Evolutionary conservation across 768 basidiomycete species (phyloP), one percentile per base, ranked within the genome.

Genomic region (Amanita jacksonii): DNA sequence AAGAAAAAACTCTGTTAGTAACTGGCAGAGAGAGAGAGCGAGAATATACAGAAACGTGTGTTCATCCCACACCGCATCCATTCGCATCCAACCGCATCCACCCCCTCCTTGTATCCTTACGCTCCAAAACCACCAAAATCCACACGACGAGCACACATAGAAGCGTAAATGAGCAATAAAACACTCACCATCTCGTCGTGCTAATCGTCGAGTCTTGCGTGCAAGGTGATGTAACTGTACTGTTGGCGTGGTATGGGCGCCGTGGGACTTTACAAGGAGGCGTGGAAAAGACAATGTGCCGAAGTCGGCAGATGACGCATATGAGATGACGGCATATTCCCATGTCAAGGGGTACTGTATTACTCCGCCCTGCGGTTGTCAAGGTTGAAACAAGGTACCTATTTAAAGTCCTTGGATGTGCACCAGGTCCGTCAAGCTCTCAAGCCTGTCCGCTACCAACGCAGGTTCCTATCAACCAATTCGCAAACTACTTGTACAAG

Each of bases 161-260:
- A 41, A 32, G 46, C 20, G 48, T 42, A 49, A 38, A 52, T 44
- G 35, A 42, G 49, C 41, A 30, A 51, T 51, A 43, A 53, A 46
- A 52, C 49, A 68, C 68, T 67, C 61, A 71, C 68, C 69, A 69
- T 69, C 56, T 64, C 64, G 62, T 59, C 61, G 60, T 19, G 34
- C 27, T 28, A 24, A 30, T 31, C 30, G 31, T 31, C 23, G 60
- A 48, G 59, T 63, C 65, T 65, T 67, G 61, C 62, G 48, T 50
- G 45, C 30, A 28, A 41, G 27, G 36, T 45, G 56, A 49, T 51
- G 46, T 53, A 53, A 46, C 52, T 53, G 52, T 18, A 45, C 43
- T 46, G 47, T 34, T 15, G 31, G n/a, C 22, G 28, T 13, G 30
- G 30, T 20, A 20, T 13, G 8, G 19, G 39, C 22, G 35, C 28